Base-by-base conservation (phyloP, 768 basidiomycete species). In the Termitomyces bulborhizus region DNA sequence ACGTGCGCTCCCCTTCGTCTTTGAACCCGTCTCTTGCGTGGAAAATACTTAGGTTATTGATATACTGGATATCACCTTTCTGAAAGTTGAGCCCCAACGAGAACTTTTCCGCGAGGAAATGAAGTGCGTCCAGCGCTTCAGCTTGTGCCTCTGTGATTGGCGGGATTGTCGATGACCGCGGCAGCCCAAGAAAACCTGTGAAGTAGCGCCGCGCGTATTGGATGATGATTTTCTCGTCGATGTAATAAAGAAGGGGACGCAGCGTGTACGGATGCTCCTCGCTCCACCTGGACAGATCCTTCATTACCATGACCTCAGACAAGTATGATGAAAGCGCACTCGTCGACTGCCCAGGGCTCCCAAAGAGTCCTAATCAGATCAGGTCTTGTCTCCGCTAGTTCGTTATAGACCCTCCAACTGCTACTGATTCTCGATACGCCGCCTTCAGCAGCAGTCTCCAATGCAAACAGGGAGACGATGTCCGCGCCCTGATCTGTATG, bases 11-110 rank as follows among this genome's bases (percentile, higher is more conserved):
- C 7, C 62, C 62, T 41, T 72, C 71, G 57, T 77, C 76, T 39
- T 61, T 63, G 57, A 78, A 78, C 3, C 64, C 73, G 57, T 78
- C 76, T 51, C 76, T 60, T 9, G 75, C 74, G 56, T 78, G 76
- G 53, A 78, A 65, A 47, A 78, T 58, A 4, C 74, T 69, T 46
- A 78, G 59, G 50, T 71, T 76, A 56, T 77, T 78, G 66, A 78
- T 76, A 60, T 76, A 78, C 60, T 78, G 76, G 40, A 78, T 77
- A 55, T 78, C 76, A 31, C 76, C 76, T 58, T 77, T 78, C 58
- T 75, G 69, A 64, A 78, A 76, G 49, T 77, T 76, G 39, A 77
- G 66, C 6, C 67, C 73, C 2, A 78, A 63, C 11, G 72, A 71
- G 55, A 69, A 73, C 51, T 74, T 74, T 60, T 76, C 73, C 2